Evolutionary conservation across 768 basidiomycete genomes (phyloP).

Genomic region (Suillus placidus): DNA sequence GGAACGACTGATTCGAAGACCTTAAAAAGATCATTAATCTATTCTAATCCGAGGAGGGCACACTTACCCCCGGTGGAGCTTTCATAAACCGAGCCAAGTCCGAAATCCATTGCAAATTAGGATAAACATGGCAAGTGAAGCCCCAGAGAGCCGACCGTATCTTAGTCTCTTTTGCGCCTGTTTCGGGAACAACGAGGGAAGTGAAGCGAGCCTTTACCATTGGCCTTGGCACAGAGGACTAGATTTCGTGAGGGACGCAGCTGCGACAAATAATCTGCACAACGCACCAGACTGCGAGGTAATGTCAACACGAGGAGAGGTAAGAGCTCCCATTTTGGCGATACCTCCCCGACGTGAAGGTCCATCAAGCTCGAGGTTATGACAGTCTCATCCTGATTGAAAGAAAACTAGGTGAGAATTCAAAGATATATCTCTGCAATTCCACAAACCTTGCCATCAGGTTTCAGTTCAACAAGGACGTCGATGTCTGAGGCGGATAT

Average conservation of each 20-base stretch:
- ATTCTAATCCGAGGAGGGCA: conserved; percentile 6
- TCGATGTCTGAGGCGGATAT: conserved; percentile 64
- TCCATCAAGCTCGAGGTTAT: conserved; percentile 67
- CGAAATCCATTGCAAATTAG: conserved; percentile 62
- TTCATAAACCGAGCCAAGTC: conserved; percentile 70
- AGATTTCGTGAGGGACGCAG: conserved; percentile 8
- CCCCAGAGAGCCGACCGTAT: conserved; percentile 65
- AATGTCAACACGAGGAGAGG: conserved; percentile 58
- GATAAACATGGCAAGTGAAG: conserved; percentile 61
- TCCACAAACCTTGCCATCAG: conserved; percentile 65
- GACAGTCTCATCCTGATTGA: conserved; percentile 66
- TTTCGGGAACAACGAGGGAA: conserved; percentile 61
- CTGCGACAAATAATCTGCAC: neutral
- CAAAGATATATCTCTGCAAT: conserved; percentile 7
- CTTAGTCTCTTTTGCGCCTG: conserved; percentile 76
- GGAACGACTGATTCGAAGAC: conserved; percentile 94
- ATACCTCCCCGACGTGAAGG: conserved; percentile 54
- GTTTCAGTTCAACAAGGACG: conserved; percentile 64
- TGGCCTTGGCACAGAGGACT: conserved; percentile 52
- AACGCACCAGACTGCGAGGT: conserved; percentile 59
- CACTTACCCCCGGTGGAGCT: conserved; percentile 84
- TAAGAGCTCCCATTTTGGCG: conserved; percentile 32
- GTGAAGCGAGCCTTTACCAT: conserved; percentile 66
- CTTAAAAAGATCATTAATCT: conserved; percentile 36
- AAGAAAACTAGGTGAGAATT: conserved; percentile 6